Evolutionary conservation across 2,329 filamentous ascomycete genomes (phyloP).

Genomic region (Venturia asperata): DNA sequence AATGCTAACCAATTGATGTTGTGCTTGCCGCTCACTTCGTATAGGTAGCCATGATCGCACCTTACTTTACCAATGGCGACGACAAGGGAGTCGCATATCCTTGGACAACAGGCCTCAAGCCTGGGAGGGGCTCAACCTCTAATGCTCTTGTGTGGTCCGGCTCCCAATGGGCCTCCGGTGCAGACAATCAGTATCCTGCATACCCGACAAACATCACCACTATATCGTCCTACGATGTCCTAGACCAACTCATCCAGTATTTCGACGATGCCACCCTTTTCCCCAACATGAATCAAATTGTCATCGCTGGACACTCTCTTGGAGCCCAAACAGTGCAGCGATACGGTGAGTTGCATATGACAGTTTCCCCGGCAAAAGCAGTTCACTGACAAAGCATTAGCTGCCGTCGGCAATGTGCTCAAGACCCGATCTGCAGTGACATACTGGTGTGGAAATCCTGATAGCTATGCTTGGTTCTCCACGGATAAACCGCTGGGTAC

Average conservation of each 20-base stretch:
- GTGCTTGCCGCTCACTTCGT: background rate
- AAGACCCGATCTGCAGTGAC: constrained; percentile 11
- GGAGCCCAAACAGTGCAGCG: constrained; percentile 20
- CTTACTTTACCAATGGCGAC: constrained; percentile 21
- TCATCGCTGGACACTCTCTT: constrained; percentile 20
- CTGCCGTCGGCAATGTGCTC: constrained; percentile 12
- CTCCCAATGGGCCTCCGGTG: constrained; percentile 20
- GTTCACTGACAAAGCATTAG: background rate
- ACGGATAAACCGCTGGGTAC: constrained; percentile 28
- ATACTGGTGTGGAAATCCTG: constrained; percentile 21
- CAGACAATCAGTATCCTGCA: constrained; percentile 18
- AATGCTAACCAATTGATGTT: background rate
- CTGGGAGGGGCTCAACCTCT: background rate
- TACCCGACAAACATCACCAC: constrained; percentile 16
- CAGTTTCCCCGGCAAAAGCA: background rate
- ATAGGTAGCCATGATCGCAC: constrained; percentile 17
- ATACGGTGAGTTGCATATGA: constrained; percentile 10
- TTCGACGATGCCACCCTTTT: constrained; percentile 20
- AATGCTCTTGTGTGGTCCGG: constrained; percentile 19
- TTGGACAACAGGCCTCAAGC: background rate
- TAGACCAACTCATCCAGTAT: constrained; percentile 20
- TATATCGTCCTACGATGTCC: constrained; percentile 17
- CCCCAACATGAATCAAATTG: constrained; percentile 19
- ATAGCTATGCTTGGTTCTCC: constrained; percentile 31
- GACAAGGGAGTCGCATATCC: constrained; percentile 18